These are phyloP conservation scores for Sordaria brevicollis DNA, from an alignment of 495 filamentous ascomycete genomes.

Conservation along the genomic window DNA sequence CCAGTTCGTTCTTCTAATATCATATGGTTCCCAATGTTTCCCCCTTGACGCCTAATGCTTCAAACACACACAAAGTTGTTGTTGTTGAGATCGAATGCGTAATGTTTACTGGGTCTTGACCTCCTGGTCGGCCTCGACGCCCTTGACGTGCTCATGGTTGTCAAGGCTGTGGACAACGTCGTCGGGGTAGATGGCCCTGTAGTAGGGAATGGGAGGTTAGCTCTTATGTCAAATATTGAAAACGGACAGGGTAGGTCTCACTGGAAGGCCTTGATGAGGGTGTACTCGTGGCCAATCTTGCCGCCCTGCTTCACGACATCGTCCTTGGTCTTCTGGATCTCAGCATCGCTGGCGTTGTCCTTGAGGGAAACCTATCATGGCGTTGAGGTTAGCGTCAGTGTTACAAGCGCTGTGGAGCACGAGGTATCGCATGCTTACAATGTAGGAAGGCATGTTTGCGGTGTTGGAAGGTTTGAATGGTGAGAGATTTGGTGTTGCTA, in stretches of 20 bases:
- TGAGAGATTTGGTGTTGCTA: neutral
- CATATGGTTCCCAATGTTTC: neutral
- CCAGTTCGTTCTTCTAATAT: neutral
- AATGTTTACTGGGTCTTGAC: slow-evolving; percentile 59
- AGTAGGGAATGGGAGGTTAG: neutral
- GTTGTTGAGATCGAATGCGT: neutral
- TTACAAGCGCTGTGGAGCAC: neutral
- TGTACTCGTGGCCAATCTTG: slow-evolving; percentile 72
- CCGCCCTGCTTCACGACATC: slow-evolving; percentile 60
- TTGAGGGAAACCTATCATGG: slow-evolving; percentile 66
- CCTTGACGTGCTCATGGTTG: slow-evolving; percentile 55
- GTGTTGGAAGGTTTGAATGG: neutral
- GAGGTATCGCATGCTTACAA: slow-evolving; percentile 38
- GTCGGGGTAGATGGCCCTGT: slow-evolving; percentile 64
- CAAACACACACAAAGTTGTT: too few species aligned
- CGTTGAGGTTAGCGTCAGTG: slow-evolving; percentile 4
- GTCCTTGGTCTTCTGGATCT: slow-evolving; percentile 71
- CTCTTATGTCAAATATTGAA: neutral
- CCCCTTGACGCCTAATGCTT: neutral
- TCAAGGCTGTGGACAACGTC: slow-evolving; percentile 52
- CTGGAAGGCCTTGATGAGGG: slow-evolving; percentile 84
- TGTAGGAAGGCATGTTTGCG: slow-evolving; percentile 60
- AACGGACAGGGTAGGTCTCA: slow-evolving; percentile 35
- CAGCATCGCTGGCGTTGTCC: slow-evolving; percentile 43
- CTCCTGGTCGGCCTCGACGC: slow-evolving; percentile 60